Base-by-base conservation (phyloP, 2,329 filamentous ascomycete genomes). In the Orbilia blumenaviensis region DNA sequence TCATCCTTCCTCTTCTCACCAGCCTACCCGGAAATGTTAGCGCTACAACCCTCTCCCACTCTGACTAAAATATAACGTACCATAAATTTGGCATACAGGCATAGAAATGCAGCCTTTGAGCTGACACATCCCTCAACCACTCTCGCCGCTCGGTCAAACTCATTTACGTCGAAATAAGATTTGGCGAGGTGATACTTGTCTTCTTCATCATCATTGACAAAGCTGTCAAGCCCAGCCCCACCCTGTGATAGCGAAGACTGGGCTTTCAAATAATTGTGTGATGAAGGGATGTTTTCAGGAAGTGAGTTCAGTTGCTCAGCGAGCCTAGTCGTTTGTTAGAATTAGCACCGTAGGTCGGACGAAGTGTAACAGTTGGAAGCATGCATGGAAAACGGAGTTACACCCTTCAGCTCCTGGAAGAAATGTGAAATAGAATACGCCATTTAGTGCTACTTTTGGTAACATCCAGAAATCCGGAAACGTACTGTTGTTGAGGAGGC, bases 1-100 rank as follows among this genome's bases (percentile, higher is more conserved):
- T 99, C 95, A 80, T 97, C 92, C 83, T 94, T 97, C 78, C 92
- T 89, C 85, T 98, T 97, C 85, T 99, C 95, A 0, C 95, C 95
- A 0, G 94, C 91, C 69, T 74, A 44, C 21, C 25, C 16, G 7
- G 10, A 14, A 18, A 54, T 9, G 32, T 66, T 42, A 66, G 56
- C n/a, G 16, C 18, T 32, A 27, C 12, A 14, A 21, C 27, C 10
- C 16, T 23, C 14, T 23, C 18, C 3, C 18, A 25, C 8, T 54
- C 6, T 6, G 2, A 21, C 1, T 1, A 16, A 14, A 6, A 10
- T 3, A 12, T 38, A 23, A 56, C 69, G 36, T n/a, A 67, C 69
- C 78, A 98, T 88, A 81, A 94, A 93, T 81, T 94, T 96, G 48
- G 95, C 92, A 81, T 99, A 99, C 2, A 98, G 85, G 0, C 93